phyloP scores from a whole-genome alignment of 352 stramenopile genomes.

The Globisporangium cederbergense region DNA sequence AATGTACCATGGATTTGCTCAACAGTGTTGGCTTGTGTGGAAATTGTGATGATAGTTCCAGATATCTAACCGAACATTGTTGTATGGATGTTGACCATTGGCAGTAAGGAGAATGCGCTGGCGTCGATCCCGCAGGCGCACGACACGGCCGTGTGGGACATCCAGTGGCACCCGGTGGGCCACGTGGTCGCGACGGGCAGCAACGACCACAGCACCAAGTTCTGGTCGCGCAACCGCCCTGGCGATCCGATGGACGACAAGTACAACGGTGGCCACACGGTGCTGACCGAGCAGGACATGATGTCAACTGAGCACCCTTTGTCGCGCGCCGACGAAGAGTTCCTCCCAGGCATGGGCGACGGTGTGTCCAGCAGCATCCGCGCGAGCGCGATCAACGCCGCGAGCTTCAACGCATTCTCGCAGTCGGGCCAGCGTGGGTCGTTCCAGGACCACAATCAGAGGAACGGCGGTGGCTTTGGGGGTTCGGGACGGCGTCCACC shows the following conservation, averaged over 20 bases:
- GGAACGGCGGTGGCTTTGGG: slow-evolving; percentile 17
- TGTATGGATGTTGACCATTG: slow-evolving; percentile 1
- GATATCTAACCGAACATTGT: not conserved
- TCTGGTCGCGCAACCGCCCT: slow-evolving; percentile 95
- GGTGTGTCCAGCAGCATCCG: slow-evolving; percentile 43
- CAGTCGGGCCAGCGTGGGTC: slow-evolving; percentile 29
- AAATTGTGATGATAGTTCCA: not conserved
- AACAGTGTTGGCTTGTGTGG: not conserved
- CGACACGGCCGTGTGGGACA: slow-evolving; percentile 97
- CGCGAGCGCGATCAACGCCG: slow-evolving; percentile 63
- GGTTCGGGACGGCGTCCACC: slow-evolving; percentile 44
- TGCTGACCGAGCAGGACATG: slow-evolving; percentile 66
- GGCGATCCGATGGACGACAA: slow-evolving; percentile 90
- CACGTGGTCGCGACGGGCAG: slow-evolving; percentile 95
- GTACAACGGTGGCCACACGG: slow-evolving; percentile 76
- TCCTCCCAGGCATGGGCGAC: slow-evolving; percentile 70
- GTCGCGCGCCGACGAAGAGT: slow-evolving; percentile 28
- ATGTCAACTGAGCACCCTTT: slow-evolving; percentile 27
- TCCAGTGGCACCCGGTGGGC: slow-evolving; percentile 96
- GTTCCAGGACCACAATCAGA: slow-evolving; percentile 7
- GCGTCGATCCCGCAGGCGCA: slow-evolving; percentile 90
- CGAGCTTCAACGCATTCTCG: slow-evolving; percentile 70
- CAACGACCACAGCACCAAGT: slow-evolving; percentile 98
- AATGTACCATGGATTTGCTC: too few relatives aligned
- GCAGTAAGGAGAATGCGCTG: slow-evolving; percentile 77